Evolutionary conservation across 176 grass and related monocot genomes (phyloP).

Genomic region (Avena sativa): DNA sequence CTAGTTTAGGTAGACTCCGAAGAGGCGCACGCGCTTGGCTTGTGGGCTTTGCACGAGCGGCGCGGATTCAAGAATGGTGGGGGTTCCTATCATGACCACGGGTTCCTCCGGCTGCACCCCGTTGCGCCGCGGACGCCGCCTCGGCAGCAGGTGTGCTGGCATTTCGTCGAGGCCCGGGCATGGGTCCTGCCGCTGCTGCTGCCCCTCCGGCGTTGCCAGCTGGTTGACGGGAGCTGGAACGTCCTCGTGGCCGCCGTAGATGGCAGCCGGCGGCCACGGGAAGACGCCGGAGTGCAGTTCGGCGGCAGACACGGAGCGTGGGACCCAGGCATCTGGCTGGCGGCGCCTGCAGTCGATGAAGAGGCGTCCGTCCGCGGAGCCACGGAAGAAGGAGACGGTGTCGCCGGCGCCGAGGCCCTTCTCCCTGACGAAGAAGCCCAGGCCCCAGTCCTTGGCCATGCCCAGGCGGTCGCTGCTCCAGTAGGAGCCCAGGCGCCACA

Average conservation of each 20-base stretch:
- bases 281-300: neutral
- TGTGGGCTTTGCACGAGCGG: conserved; percentile 20
- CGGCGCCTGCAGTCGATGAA: conserved; percentile 62
- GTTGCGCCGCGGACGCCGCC: neutral
- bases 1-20: conserved; percentile 53
- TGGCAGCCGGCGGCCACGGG: neutral
- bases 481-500: conserved; percentile 62
- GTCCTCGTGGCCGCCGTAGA: neutral
- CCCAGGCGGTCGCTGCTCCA: conserved; percentile 60
- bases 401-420: conserved; percentile 65
- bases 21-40: conserved; percentile 58
- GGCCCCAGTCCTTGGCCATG: conserved; percentile 68
- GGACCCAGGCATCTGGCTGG: conserved; percentile 11
- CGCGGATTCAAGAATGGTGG: conserved; percentile 52
- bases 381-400: conserved; percentile 62
- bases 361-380: conserved; percentile 40
- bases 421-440: conserved; percentile 64
- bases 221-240: neutral
- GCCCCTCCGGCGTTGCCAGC: neutral
- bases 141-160: neutral
- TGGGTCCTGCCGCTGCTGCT: neutral
- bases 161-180: neutral
- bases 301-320: neutral
- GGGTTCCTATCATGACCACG: neutral
- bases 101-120: conserved; percentile 10